Conservation (phyloP, 1,284 basidiomycete species). For the Sporisorium graminicola region DNA sequence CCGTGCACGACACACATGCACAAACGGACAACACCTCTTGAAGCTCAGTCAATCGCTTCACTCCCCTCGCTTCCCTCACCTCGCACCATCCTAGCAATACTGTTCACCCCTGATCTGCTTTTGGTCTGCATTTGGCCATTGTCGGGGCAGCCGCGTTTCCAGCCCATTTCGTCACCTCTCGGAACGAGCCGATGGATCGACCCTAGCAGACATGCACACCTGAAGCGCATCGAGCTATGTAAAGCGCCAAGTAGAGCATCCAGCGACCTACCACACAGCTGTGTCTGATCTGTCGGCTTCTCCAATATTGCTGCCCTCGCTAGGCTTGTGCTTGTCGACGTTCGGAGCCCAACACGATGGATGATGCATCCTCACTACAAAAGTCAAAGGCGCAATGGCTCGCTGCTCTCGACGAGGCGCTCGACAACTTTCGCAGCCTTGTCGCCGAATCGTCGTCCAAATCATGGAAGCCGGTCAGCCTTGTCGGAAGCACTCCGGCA, state of each 20-base stretch:
- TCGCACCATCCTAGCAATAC: not conserved
- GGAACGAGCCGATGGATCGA: not conserved
- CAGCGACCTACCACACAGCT: not conserved
- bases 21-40: not conserved
- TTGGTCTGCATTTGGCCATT: not conserved
- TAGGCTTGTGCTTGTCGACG: not conserved
- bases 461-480: slow-evolving; percentile 53
- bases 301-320: not conserved
- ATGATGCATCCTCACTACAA: slow-evolving; percentile 36
- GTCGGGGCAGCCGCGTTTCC: not conserved
- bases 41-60: not conserved
- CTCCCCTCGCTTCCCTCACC: not conserved
- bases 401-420: slow-evolving; percentile 50
- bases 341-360: slow-evolving; percentile 19
- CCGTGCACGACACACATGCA: slow-evolving; percentile 4
- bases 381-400: slow-evolving; percentile 57
- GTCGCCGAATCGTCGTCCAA: slow-evolving; percentile 49
- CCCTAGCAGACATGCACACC: not conserved
- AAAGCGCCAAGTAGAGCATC: not conserved
- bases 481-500: slow-evolving; percentile 25
- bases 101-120: not conserved
- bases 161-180: not conserved
- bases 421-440: slow-evolving; percentile 49
- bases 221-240: not conserved
- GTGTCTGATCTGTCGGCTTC: not conserved